phyloP scores from a whole-genome alignment of 148 eudicot genomes.

The Heliosperma pusillum region DNA sequence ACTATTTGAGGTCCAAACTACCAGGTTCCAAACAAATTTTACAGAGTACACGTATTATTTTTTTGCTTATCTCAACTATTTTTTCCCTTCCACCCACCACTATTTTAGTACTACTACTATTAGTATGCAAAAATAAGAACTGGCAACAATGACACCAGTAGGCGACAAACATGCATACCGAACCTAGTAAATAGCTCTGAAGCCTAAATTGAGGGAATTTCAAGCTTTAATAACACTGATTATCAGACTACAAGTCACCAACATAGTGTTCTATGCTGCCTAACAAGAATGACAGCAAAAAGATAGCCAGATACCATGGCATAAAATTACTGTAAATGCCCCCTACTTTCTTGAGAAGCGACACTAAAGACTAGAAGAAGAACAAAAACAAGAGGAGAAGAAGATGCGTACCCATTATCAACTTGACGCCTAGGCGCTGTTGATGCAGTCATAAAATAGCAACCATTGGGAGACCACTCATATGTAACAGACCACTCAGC shows the following conservation, averaged over 20 bases:
- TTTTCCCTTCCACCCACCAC: not conserved
- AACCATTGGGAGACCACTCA: slow-evolving; percentile 98
- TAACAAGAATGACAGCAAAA: not conserved
- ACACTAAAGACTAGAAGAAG: not conserved
- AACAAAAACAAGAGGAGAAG: not conserved
- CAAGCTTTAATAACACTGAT: not conserved
- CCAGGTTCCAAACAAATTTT: no score
- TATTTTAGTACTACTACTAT: not conserved
- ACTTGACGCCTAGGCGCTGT: slow-evolving; percentile 96
- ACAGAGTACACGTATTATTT: no score
- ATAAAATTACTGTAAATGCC: not conserved
- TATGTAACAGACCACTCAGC: slow-evolving; percentile 93
- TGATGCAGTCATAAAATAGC: slow-evolving; percentile 90
- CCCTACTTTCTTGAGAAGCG: not conserved
- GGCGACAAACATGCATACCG: not conserved
- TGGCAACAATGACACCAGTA: not conserved
- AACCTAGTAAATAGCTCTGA: not conserved
- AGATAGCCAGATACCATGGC: not conserved
- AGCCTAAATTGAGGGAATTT: not conserved
- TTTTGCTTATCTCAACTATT: not conserved
- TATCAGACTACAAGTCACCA: not conserved
- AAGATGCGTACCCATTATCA: slow-evolving; percentile 77
- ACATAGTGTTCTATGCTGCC: not conserved
- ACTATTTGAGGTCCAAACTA: not conserved
- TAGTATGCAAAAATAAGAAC: not conserved